A percentile compares a stretch with the other conserved stretches of the same genome.
Evolutionary conservation across 2,329 filamentous ascomycete genomes (phyloP).

Genomic region (Colletotrichum lindemuthianum): DNA sequence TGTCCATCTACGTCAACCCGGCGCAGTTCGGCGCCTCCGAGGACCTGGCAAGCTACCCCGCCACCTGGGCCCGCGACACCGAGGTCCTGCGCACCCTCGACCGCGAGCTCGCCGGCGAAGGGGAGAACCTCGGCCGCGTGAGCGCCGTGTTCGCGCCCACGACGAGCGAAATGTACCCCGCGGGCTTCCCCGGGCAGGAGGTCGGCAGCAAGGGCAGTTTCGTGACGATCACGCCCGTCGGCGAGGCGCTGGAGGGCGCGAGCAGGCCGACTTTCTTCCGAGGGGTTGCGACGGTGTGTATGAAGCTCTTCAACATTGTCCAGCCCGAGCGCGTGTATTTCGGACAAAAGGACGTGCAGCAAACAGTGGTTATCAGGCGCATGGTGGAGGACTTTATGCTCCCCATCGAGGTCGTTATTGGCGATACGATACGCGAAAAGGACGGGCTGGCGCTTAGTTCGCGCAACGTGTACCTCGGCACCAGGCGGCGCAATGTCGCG

Average conservation of each 20-base stretch:
- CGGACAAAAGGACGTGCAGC: slow-evolving; percentile 97
- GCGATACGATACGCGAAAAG: slow-evolving; percentile 76
- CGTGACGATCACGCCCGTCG: slow-evolving; percentile 88
- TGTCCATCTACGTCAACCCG: slow-evolving; percentile 95
- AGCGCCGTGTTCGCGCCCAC: slow-evolving; percentile 88
- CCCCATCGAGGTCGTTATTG: slow-evolving; percentile 77
- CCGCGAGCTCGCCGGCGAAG: slow-evolving; percentile 73
- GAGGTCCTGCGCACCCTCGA: slow-evolving; percentile 74
- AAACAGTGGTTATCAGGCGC: slow-evolving; percentile 87
- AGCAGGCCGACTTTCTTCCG: slow-evolving; percentile 94
- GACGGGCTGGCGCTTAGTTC: slow-evolving; percentile 93
- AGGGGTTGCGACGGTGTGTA: slow-evolving; percentile 94
- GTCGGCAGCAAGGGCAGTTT: slow-evolving; percentile 85
- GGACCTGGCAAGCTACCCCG: slow-evolving; percentile 88
- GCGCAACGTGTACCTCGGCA: slow-evolving; percentile 90
- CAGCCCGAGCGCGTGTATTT: slow-evolving; percentile 83
- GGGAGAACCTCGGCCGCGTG: slow-evolving; percentile 72
- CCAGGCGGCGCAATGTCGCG: slow-evolving; percentile 75
- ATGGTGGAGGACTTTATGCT: slow-evolving; percentile 91
- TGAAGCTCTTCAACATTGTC: slow-evolving; percentile 71
- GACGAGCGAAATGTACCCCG: slow-evolving; percentile 88
- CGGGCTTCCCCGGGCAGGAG: slow-evolving; percentile 76
- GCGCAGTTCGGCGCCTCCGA: slow-evolving; percentile 93
- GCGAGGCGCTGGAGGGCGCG: slow-evolving; percentile 82
- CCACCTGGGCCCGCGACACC: slow-evolving; percentile 86